Evolutionary conservation across 1,284 basidiomycete genomes (phyloP).

Genomic region (Cystobasidium sp.): DNA sequence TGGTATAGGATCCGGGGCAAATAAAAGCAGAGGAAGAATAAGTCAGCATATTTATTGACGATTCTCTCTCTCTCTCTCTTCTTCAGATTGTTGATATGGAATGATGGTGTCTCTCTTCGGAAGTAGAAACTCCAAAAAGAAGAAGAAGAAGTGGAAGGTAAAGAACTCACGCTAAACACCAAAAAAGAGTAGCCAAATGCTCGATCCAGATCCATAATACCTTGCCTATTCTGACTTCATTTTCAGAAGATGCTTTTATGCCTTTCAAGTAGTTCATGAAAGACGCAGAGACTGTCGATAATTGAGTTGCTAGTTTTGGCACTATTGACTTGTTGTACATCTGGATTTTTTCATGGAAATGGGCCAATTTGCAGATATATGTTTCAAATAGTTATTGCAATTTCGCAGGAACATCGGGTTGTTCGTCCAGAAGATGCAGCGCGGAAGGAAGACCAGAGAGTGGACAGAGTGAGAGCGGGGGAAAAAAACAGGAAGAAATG

Average conservation of each 20-base stretch:
- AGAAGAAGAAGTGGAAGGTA: too few relatives aligned
- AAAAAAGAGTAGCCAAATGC: slow-evolving; percentile 84
- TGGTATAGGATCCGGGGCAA: too few relatives aligned
- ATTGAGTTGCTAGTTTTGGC: slow-evolving; percentile 47
- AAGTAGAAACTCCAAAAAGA: not conserved
- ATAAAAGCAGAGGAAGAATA: too few relatives aligned
- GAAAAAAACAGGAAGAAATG: slow-evolving; percentile 54
- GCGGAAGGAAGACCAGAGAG: not conserved
- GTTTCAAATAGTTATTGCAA: not conserved
- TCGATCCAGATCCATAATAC: slow-evolving; percentile 84
- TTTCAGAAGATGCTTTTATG: slow-evolving; percentile 65
- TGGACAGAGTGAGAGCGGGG: not conserved
- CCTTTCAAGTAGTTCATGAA: slow-evolving; percentile 54
- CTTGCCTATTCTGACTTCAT: slow-evolving; percentile 66
- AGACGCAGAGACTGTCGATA: slow-evolving; percentile 42
- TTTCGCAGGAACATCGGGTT: not conserved
- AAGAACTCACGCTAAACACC: slow-evolving; percentile 82
- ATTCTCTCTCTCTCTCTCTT: not conserved
- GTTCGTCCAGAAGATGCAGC: not conserved
- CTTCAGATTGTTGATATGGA: not conserved
- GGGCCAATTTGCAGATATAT: not conserved
- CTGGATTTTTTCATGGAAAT: slow-evolving; percentile 56
- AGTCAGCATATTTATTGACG: too few relatives aligned
- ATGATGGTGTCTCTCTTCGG: not conserved
- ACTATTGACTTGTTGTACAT: slow-evolving; percentile 92